These are phyloP conservation scores for Remersonia thermophila DNA, from an alignment of 2,329 filamentous ascomycete species.

Conservation along the genomic window DNA sequence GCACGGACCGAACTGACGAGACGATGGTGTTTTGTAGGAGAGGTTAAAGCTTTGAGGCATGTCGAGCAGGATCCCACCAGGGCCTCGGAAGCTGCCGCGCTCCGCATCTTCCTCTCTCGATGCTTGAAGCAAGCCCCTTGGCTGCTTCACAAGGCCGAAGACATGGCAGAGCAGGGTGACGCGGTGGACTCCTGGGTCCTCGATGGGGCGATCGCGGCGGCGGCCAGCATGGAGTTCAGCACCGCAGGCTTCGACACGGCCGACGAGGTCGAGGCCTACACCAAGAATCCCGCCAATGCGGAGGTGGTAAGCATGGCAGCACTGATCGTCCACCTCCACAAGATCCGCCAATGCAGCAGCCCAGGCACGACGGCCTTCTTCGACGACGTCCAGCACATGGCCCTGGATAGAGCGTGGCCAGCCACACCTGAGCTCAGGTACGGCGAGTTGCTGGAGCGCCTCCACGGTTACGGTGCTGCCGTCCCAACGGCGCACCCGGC, in stretches of 20 bases:
- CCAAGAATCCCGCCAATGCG: background rate
- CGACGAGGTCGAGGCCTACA: background rate
- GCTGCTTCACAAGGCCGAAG: no score
- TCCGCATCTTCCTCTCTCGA: no score
- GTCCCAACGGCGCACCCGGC: background rate
- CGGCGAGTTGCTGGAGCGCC: background rate
- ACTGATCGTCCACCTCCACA: background rate
- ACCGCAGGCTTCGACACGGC: conserved; percentile 2
- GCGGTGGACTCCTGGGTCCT: no score
- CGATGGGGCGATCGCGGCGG: no score
- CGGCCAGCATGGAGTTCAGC: no score
- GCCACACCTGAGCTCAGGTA: background rate
- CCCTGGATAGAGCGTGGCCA: background rate
- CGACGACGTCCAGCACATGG: background rate
- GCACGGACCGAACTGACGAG: no score
- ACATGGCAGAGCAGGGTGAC: no score
- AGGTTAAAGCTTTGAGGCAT: no score
- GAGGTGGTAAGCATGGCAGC: conserved; percentile 1
- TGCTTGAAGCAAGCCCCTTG: no score
- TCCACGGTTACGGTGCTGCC: background rate
- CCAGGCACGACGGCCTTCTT: conserved; percentile 1
- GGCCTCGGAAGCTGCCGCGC: no score
- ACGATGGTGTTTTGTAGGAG: no score
- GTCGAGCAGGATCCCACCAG: no score
- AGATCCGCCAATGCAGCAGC: background rate